Evolutionary conservation across 2,329 filamentous ascomycete genomes (phyloP).

Genomic region (Cercospora sp.): DNA sequence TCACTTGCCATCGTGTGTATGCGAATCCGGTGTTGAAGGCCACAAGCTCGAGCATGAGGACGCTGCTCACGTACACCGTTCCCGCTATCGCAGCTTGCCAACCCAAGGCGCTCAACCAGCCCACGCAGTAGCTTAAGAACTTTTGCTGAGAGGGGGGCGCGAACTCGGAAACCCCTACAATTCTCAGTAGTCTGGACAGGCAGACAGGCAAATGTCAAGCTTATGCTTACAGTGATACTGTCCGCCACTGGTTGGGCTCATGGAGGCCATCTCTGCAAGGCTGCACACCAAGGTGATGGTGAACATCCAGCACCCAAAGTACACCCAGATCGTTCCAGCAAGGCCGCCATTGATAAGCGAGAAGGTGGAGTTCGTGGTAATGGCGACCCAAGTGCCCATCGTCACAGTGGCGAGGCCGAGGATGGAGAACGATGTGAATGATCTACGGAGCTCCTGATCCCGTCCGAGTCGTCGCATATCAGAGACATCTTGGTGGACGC

Average conservation of each 20-base stretch:
- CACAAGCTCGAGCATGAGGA: conserved; percentile 10
- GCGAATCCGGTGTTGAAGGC: conserved; percentile 17
- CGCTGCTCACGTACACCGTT: conserved; percentile 4
- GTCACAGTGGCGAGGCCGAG: conserved; percentile 16
- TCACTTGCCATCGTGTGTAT: conserved; percentile 22
- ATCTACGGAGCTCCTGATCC: conserved; percentile 12
- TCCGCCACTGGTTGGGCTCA: conserved; percentile 35
- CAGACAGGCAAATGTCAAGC: background rate
- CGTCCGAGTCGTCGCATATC: conserved; percentile 20
- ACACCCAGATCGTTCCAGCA: conserved; percentile 23
- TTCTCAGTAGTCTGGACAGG: background rate
- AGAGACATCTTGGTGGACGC: conserved; percentile 12
- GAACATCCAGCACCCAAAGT: conserved; percentile 24
- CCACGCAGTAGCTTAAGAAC: conserved; percentile 20
- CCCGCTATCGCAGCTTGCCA: conserved; percentile 16
- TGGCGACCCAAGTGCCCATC: conserved; percentile 29
- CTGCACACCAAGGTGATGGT: conserved; percentile 26
- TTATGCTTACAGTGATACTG: background rate
- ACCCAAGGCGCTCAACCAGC: conserved; percentile 19
- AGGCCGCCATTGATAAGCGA: conserved; percentile 31
- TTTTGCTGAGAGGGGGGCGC: conserved; percentile 23
- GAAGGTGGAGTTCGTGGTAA: conserved; percentile 22
- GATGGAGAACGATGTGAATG: conserved; percentile 14
- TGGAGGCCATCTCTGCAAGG: conserved; percentile 33
- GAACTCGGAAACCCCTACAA: conserved; percentile 26